phyloP scores from a whole-genome alignment of 2,329 filamentous ascomycete genomes.

The Aspergillus texensis region DNA sequence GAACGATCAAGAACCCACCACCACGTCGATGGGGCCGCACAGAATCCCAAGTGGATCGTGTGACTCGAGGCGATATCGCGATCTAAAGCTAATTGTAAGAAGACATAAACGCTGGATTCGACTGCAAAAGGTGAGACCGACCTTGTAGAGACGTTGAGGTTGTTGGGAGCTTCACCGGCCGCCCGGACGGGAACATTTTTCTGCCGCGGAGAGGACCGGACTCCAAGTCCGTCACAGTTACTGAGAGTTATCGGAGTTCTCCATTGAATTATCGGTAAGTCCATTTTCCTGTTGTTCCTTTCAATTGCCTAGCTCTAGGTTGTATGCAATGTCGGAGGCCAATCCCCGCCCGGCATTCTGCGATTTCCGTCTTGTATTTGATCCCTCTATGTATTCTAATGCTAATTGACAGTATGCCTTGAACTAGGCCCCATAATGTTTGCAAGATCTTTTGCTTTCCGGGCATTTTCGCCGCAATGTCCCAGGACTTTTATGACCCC shows the following conservation, averaged over 20 bases:
- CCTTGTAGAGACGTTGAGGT: conserved; percentile 36
- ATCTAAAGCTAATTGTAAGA: conserved; percentile 13
- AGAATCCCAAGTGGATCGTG: conserved; percentile 16
- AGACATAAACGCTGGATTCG: conserved; percentile 22
- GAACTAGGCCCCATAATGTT: conserved; percentile 32
- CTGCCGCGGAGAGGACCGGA: conserved; percentile 34
- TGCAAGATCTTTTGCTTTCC: conserved; percentile 30
- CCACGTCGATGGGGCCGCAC: conserved; percentile 23
- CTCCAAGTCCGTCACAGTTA: conserved; percentile 13
- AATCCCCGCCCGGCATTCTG: background rate
- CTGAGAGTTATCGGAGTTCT: conserved; percentile 10
- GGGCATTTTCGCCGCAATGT: conserved; percentile 30
- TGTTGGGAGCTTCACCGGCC: conserved; percentile 43
- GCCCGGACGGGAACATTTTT: conserved; percentile 46
- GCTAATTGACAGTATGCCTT: conserved; percentile 9
- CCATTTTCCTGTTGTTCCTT: background rate
- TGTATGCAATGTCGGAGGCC: background rate
- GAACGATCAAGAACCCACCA: conserved; percentile 31
- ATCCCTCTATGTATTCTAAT: background rate
- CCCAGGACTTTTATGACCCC: conserved; percentile 21
- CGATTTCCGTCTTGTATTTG: background rate
- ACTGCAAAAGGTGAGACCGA: conserved; percentile 7
- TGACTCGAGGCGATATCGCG: conserved; percentile 7
- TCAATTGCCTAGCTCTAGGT: background rate
- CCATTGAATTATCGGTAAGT: conserved; percentile 8